Evolutionary conservation across 192 early-diverging fungal genomes (phyloP).

Genomic region (Piromyces finnis): DNA sequence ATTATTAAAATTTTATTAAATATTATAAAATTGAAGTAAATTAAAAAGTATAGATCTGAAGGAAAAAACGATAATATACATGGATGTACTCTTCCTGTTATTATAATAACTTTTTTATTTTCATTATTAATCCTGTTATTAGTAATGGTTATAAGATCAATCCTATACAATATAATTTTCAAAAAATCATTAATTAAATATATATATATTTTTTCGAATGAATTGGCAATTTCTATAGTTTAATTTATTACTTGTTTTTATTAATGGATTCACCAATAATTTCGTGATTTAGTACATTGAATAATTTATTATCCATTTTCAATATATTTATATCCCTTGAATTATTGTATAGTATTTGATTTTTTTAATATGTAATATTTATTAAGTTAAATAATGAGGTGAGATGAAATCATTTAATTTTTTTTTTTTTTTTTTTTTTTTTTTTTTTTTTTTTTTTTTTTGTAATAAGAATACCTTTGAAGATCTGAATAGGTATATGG

Average conservation of each 20-base stretch:
- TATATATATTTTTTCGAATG: too few species aligned
- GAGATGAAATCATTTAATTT: too few species aligned
- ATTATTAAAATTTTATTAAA: too few species aligned
- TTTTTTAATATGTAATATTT: too few species aligned
- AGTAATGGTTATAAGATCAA: not conserved
- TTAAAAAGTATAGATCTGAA: too few species aligned
- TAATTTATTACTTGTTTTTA: slow-evolving; percentile 17
- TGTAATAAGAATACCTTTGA: slow-evolving; percentile 6
- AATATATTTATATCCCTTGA: not conserved
- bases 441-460: too few species aligned
- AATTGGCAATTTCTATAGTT: too few species aligned
- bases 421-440: too few species aligned
- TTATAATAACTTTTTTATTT: not conserved
- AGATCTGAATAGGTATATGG: slow-evolving; percentile 21
- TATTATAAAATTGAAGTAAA: too few species aligned
- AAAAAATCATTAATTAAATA: too few species aligned
- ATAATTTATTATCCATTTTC: slow-evolving; percentile 3
- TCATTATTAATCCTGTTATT: not conserved
- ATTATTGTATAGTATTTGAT: too few species aligned
- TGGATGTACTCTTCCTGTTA: not conserved
- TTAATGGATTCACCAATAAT: slow-evolving; percentile 11
- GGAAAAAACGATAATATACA: not conserved
- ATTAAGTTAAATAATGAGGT: too few species aligned
- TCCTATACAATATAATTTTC: slow-evolving; percentile 5
- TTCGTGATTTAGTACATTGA: slow-evolving; percentile 8